Conservation (phyloP, 1,139 yeast genomes). For the Suhomyces chickasaworum region DNA sequence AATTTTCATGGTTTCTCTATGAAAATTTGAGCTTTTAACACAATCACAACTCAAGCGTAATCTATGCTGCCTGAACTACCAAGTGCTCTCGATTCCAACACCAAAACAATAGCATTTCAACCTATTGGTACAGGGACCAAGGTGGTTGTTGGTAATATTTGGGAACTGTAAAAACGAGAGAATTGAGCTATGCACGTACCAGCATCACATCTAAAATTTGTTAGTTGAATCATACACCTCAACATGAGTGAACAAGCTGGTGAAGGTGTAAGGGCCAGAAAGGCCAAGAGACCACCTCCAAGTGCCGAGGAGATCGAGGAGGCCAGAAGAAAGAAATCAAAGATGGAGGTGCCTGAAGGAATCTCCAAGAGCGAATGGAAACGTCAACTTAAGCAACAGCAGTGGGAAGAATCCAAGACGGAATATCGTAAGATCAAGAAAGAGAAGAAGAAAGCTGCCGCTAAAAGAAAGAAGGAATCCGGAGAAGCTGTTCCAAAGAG, state of each 20-base stretch:
- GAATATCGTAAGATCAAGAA: constrained; percentile 53
- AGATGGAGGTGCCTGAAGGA: constrained; percentile 64
- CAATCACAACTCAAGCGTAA: too few relatives aligned
- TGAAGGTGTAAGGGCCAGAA: constrained; percentile 3
- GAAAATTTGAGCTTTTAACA: too few relatives aligned
- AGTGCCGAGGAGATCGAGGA: constrained; percentile 21
- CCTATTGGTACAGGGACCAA: background rate
- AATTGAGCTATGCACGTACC: constrained; percentile 8
- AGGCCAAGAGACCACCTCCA: constrained; percentile 15
- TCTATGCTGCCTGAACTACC: background rate
- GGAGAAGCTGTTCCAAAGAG: constrained; percentile 28
- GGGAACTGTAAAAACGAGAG: background rate
- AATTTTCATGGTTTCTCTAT: background rate
- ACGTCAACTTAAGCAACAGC: constrained; percentile 57
- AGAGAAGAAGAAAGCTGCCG: constrained; percentile 53
- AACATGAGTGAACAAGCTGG: constrained; percentile 2
- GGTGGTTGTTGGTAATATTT: background rate
- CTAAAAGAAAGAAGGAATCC: constrained; percentile 32
- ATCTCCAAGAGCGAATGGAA: constrained; percentile 87
- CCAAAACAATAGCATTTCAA: too few relatives aligned
- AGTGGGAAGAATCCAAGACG: constrained; percentile 67
- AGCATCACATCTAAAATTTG: constrained; percentile 4
- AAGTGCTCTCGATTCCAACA: too few relatives aligned
- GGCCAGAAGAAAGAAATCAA: constrained; percentile 18
- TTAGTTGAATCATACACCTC: background rate